phyloP scores from a whole-genome alignment of 257 asterid species.

The Marsdenia floribunda region DNA sequence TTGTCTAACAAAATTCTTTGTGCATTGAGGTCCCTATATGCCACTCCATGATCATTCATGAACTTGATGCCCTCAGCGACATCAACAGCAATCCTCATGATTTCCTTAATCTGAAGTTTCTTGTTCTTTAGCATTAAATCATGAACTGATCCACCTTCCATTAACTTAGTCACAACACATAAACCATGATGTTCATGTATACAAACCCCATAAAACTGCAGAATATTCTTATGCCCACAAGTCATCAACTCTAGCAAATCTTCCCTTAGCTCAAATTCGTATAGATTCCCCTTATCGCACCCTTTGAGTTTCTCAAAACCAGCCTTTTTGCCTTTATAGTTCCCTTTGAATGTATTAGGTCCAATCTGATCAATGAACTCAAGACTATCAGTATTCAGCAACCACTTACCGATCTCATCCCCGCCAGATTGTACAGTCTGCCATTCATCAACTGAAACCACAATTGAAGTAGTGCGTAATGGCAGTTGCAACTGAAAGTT shows the following conservation, averaged over 20 bases:
- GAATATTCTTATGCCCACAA: conserved; percentile 76
- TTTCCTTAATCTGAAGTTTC: conserved; percentile 67
- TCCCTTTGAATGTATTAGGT: conserved; percentile 68
- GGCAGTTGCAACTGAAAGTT: conserved; percentile 55
- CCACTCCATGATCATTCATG: conserved; percentile 86
- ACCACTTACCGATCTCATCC: conserved; percentile 64
- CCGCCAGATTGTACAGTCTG: conserved; percentile 79
- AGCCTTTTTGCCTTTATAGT: conserved; percentile 65
- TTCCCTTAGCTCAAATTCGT: conserved; percentile 69
- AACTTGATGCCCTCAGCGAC: conserved; percentile 85
- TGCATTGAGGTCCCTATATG: conserved; percentile 81
- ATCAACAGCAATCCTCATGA: conserved; percentile 61
- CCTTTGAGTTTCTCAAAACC: conserved; percentile 88
- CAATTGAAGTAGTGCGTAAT: conserved; percentile 53
- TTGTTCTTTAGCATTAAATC: conserved; percentile 67
- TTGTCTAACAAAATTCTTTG: conserved; percentile 82
- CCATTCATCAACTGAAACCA: conserved; percentile 89
- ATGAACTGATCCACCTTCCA: conserved; percentile 89
- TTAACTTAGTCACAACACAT: conserved; percentile 79
- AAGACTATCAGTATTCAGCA: conserved; percentile 55
- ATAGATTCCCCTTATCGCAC: conserved; percentile 90
- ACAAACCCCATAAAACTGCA: conserved; percentile 77
- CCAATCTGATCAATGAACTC: conserved; percentile 74
- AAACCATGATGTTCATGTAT: conserved; percentile 78
- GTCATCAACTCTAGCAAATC: conserved; percentile 89